phyloP scores from a whole-genome alignment of 352 stramenopile species.

The Phytophthora quininea region DNA sequence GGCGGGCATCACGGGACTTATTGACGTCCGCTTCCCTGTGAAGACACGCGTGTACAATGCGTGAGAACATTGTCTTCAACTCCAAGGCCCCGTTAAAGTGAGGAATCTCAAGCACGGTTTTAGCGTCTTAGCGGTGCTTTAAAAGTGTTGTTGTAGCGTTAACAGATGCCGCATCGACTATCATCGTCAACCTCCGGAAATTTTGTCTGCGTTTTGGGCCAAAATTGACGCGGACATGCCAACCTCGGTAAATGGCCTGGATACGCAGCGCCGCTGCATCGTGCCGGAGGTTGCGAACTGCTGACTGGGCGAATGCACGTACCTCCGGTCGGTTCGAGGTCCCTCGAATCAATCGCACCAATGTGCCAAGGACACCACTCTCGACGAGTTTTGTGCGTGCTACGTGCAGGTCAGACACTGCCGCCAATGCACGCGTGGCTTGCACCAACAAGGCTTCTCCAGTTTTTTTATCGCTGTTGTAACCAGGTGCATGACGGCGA shows the following conservation, averaged over 20 bases:
- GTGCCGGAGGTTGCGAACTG: constrained; percentile 70
- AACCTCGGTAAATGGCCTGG: constrained; percentile 72
- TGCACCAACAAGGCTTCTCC: constrained; percentile 57
- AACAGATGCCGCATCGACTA: constrained; percentile 21
- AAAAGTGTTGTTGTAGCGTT: constrained; percentile 6
- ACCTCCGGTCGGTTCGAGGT: constrained; percentile 46
- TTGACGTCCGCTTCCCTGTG: constrained; percentile 74
- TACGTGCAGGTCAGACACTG: constrained; percentile 69
- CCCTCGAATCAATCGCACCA: constrained; percentile 63
- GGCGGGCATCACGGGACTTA: constrained; percentile 70
- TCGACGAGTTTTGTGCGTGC: constrained; percentile 63
- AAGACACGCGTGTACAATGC: constrained; percentile 61
- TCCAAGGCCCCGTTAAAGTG: too few relatives aligned
- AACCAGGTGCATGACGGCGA: constrained; percentile 17
- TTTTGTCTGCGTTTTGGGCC: constrained; percentile 25
- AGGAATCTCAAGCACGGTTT: too few relatives aligned
- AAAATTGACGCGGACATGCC: constrained; percentile 51
- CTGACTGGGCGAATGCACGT: constrained; percentile 42
- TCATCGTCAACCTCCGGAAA: constrained; percentile 28
- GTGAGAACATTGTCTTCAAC: constrained; percentile 8
- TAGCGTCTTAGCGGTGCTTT: constrained; percentile 17
- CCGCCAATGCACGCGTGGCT: constrained; percentile 60
- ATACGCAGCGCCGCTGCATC: constrained; percentile 77
- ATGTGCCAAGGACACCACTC: constrained; percentile 57
- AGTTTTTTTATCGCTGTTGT: constrained; percentile 24